A percentile compares a stretch with the other conserved stretches of the same genome.
These are phyloP conservation scores for Penicillium paneum DNA, from an alignment of 2,329 filamentous ascomycete species.

Conservation along the genomic window DNA sequence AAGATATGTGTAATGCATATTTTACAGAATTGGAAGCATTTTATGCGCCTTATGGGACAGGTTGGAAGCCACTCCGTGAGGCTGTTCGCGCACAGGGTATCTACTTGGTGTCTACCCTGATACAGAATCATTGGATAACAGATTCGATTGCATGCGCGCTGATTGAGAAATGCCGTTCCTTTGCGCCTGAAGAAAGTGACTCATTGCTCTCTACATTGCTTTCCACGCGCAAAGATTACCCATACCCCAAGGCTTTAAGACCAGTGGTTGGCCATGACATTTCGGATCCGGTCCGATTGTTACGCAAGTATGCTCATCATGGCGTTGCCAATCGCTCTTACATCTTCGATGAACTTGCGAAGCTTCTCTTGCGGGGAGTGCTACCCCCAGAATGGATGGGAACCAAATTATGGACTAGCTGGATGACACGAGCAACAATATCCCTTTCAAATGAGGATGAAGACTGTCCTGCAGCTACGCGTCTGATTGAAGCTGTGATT, in stretches of 20 bases:
- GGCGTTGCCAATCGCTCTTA: constrained; percentile 24
- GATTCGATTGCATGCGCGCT: constrained; percentile 32
- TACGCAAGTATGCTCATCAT: constrained; percentile 30
- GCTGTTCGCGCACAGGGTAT: constrained; percentile 43
- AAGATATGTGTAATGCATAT: constrained; percentile 42
- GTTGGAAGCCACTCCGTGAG: constrained; percentile 42
- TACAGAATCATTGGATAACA: constrained; percentile 37
- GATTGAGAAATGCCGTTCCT: constrained; percentile 30
- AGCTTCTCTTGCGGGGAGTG: constrained; percentile 31
- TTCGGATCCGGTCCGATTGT: constrained; percentile 29
- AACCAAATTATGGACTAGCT: constrained; percentile 37
- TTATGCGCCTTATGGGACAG: constrained; percentile 35
- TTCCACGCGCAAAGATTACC: constrained; percentile 26
- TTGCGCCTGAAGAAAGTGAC: constrained; percentile 38
- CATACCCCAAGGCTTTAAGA: constrained; percentile 29
- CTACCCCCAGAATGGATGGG: constrained; percentile 43
- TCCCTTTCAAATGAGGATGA: constrained; percentile 37
- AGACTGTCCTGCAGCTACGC: constrained; percentile 31
- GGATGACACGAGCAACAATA: constrained; percentile 36
- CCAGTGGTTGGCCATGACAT: constrained; percentile 13
- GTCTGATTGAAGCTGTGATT: constrained; percentile 34
- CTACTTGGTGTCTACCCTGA: constrained; percentile 36
- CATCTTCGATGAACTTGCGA: constrained; percentile 35
- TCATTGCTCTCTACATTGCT: constrained; percentile 34
- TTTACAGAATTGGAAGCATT: constrained; percentile 42